These are phyloP conservation scores for Ascochyta fabae DNA, from an alignment of 2,329 filamentous ascomycete species.

Conservation along the genomic window DNA sequence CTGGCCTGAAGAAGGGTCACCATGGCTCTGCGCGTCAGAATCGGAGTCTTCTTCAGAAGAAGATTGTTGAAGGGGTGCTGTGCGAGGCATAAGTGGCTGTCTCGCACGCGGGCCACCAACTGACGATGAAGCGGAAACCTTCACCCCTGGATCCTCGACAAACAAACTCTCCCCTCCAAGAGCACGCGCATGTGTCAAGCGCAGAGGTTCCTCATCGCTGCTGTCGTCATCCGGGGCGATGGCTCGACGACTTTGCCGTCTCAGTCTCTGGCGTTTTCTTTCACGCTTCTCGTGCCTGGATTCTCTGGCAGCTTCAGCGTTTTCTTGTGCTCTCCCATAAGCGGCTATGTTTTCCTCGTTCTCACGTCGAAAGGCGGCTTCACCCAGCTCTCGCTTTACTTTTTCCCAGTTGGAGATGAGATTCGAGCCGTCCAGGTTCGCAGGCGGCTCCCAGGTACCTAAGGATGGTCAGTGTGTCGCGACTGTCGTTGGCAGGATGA, in stretches of 20 bases:
- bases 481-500: background rate
- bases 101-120: background rate
- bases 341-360: slow-evolving; percentile 15
- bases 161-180: slow-evolving; percentile 12
- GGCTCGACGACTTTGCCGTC: background rate
- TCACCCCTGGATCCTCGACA: background rate
- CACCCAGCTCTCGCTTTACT: slow-evolving; percentile 16
- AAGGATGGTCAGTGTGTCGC: slow-evolving; percentile 7
- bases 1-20: slow-evolving; percentile 17
- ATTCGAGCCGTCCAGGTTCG: slow-evolving; percentile 17
- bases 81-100: slow-evolving; percentile 11
- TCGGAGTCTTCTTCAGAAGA: slow-evolving; percentile 20
- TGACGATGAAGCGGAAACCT: background rate
- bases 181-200: background rate
- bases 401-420: slow-evolving; percentile 13
- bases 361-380: slow-evolving; percentile 5
- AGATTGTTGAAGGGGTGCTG: slow-evolving; percentile 25
- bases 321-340: slow-evolving; percentile 16
- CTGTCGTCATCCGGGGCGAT: slow-evolving; percentile 4
- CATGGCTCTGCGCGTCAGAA: slow-evolving; percentile 1
- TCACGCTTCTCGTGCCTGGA: slow-evolving; percentile 22
- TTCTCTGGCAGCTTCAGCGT: slow-evolving; percentile 7
- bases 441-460: slow-evolving; percentile 40
- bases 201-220: slow-evolving; percentile 21
- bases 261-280: slow-evolving; percentile 25